Evolutionary conservation across 148 eudicot genomes (phyloP).

Genomic region (Beta vulgaris): DNA sequence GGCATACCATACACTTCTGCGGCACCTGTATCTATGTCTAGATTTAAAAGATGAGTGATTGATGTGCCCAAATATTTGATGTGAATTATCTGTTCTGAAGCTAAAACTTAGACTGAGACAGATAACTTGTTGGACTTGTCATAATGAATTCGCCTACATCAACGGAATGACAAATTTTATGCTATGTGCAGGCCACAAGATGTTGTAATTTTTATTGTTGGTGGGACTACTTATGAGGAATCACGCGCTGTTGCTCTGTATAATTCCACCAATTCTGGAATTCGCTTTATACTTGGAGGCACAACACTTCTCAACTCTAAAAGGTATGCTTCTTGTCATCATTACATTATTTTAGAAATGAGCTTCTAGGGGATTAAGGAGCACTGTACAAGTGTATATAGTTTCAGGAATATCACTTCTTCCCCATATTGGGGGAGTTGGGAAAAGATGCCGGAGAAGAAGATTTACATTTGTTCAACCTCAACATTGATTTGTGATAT

Average conservation of each 20-base stretch:
- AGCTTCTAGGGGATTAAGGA: background rate
- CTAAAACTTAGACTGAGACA: background rate
- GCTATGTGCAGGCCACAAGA: conserved; percentile 77
- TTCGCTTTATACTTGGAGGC: conserved; percentile 91
- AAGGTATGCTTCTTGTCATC: conserved; percentile 43
- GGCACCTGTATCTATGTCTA: background rate
- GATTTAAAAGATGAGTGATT: background rate
- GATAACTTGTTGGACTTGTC: background rate
- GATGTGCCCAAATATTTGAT: background rate
- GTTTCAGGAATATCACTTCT: background rate
- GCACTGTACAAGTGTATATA: background rate
- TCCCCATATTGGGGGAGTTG: background rate
- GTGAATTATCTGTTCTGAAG: background rate
- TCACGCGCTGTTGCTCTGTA: conserved; percentile 82
- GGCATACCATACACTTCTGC: background rate
- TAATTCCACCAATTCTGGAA: conserved; percentile 75
- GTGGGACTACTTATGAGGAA: conserved; percentile 96
- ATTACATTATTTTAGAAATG: background rate
- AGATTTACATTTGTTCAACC: background rate
- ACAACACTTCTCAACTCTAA: conserved; percentile 78
- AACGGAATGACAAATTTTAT: conserved; percentile 6
- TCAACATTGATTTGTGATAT: background rate
- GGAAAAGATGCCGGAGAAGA: background rate
- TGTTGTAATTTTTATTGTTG: conserved; percentile 81
- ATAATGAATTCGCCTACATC: conserved; percentile 1